Percentiles rank a stretch among this genome's conserved stretches.
phyloP scores from a whole-genome alignment of 495 filamentous ascomycete genomes.

The Penicillium subrubescens region DNA sequence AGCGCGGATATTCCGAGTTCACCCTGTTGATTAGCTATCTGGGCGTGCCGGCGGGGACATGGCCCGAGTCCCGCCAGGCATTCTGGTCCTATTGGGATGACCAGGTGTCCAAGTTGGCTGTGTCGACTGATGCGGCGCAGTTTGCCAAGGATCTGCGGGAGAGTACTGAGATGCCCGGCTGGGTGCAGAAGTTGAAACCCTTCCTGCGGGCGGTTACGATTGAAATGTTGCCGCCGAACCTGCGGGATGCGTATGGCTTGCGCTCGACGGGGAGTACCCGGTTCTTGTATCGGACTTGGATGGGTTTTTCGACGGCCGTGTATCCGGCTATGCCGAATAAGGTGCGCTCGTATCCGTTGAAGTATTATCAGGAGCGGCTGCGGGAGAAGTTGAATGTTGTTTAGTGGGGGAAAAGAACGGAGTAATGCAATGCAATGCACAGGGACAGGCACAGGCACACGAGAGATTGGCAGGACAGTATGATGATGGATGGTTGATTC shows the following conservation, averaged over 20 bases:
- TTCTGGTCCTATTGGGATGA: constrained; percentile 49
- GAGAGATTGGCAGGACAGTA: not conserved
- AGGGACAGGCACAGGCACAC: not conserved
- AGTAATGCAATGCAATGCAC: not conserved
- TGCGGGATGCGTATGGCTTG: constrained; percentile 45
- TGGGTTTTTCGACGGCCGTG: constrained; percentile 42
- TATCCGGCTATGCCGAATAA: constrained; percentile 43
- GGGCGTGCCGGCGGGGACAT: constrained; percentile 30
- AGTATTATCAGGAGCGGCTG: constrained; percentile 35
- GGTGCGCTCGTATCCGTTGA: constrained; percentile 33
- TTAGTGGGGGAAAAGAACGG: not conserved
- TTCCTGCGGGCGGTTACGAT: constrained; percentile 37
- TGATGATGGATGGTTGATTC: not conserved
- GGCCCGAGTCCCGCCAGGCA: constrained; percentile 36
- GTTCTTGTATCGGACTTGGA: constrained; percentile 36
- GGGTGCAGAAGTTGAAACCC: constrained; percentile 39
- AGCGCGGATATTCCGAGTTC: constrained; percentile 42
- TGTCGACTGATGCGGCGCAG: constrained; percentile 36
- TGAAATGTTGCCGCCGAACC: constrained; percentile 44
- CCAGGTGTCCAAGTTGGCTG: constrained; percentile 33
- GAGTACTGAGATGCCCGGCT: constrained; percentile 34
- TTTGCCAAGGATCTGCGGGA: constrained; percentile 36
- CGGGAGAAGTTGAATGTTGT: constrained; percentile 33
- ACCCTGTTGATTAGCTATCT: constrained; percentile 34
- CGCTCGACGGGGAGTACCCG: constrained; percentile 36